These are phyloP conservation scores for Colletotrichum kahawae DNA, from an alignment of 2,329 filamentous ascomycete species.

Conservation along the genomic window DNA sequence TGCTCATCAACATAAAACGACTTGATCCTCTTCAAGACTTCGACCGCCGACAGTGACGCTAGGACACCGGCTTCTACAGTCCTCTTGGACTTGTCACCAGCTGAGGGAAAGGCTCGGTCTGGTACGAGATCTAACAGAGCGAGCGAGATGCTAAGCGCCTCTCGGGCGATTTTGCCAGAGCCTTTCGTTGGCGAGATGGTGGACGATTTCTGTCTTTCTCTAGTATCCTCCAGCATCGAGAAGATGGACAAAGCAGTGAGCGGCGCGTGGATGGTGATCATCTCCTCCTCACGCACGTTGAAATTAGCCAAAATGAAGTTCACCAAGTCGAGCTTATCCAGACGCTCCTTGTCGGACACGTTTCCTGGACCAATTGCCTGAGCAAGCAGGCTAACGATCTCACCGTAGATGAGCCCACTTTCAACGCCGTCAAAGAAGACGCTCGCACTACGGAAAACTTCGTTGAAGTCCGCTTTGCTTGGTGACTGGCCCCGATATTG, in stretches of 20 bases:
- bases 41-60: slow-evolving; percentile 44
- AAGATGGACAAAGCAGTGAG: slow-evolving; percentile 71
- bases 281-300: slow-evolving; percentile 95
- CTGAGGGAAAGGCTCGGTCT: slow-evolving; percentile 61
- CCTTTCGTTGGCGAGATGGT: slow-evolving; percentile 29
- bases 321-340: slow-evolving; percentile 73
- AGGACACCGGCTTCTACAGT: slow-evolving; percentile 31
- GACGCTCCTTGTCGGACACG: slow-evolving; percentile 49
- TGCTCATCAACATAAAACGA: slow-evolving; percentile 74
- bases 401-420: slow-evolving; percentile 89
- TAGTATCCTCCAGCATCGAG: slow-evolving; percentile 63
- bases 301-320: slow-evolving; percentile 86
- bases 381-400: slow-evolving; percentile 73
- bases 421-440: slow-evolving; percentile 98
- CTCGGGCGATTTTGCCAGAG: slow-evolving; percentile 30
- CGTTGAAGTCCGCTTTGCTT: slow-evolving; percentile 75
- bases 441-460: slow-evolving; percentile 90
- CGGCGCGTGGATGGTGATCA: slow-evolving; percentile 86
- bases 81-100: slow-evolving; percentile 18
- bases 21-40: slow-evolving; percentile 65
- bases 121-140: slow-evolving; percentile 69
- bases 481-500: slow-evolving; percentile 71
- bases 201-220: slow-evolving; percentile 33
- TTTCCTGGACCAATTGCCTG: slow-evolving; percentile 59
- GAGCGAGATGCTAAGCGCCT: slow-evolving; percentile 54